Evolutionary conservation across 78 protist species (phyloP), one percentile per base, ranked within the genome.

Genomic region (Trichosphaerium sp.): DNA sequence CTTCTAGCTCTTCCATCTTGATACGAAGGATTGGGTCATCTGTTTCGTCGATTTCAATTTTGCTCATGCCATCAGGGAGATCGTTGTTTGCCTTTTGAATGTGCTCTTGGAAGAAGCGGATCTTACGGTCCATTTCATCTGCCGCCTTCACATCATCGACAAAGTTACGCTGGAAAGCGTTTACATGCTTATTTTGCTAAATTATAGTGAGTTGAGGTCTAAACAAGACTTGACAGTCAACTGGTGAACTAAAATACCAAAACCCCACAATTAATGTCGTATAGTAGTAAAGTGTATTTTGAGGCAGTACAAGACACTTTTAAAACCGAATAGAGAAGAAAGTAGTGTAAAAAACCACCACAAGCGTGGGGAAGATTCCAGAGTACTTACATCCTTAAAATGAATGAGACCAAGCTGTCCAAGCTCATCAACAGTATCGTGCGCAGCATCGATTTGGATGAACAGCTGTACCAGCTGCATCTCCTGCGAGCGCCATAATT

Each of bases 61-160:
- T 28, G 61, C 26, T 21, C n/a, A 12, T 7, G 39, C 10, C 48
- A 14, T 4, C 4, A 31, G 62, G 60, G 29, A 29, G 12, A 10
- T 55, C 32, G 52, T 6, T 1, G 61, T 1, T 37, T 2, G 38
- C 54, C 29, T 8, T 18, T 12, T 37, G 38, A 0, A 68, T 26
- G 18, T 34, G 42, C 1, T 38, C 38, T 18, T 60, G 1, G 51
- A 65, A 34, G 51, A 4, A 68, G 38, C 84, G 80, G 28, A 84
- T 12, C 18, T 65, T 62, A 25, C 90, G 74, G 40, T 78, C 82
- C 73, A 79, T 60, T 54, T 84, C 86, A 1, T 84, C 85, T 42
- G 81, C 69, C 23, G 69, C 68, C 37, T 72, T 62, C 4, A 84
- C 70, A 2, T 84, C 82, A 37, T 62, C 15, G 15, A 78, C 90